Base-by-base conservation (phyloP, 106 monocot species). In the Dioscorea alata region DNA sequence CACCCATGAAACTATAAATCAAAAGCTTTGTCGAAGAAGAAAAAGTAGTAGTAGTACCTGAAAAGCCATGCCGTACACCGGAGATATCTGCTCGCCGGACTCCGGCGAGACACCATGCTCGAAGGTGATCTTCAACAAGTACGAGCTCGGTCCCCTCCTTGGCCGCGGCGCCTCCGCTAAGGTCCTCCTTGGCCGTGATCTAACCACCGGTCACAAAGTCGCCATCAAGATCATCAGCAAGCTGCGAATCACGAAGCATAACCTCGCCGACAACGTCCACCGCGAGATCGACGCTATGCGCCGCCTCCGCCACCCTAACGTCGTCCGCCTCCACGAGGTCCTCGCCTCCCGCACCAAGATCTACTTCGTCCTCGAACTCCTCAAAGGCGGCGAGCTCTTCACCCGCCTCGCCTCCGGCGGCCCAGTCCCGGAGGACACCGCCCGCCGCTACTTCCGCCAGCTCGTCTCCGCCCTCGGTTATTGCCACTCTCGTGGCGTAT, bases 161-260 rank as follows among this genome's bases (percentile, higher is more conserved):
- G 84, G 84, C 17, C 49, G 74, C 57, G 84, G 84, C 48, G 73
- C 73, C 10, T 76, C 60, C 65, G 76, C 84, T 12, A 66, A 69
- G 63, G 84, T 85, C 19, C 77, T 80, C 72, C 70, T 59, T 50
- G 77, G 80, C 18, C 68, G 76, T 22, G 48, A 78, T 73, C 33
- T 73, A 9, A 25, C 6, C 65, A 72, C 79, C 4, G 71, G 66
- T 50, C 77, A 63, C 2, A 66, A 60, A 74, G 85, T 89, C 25
- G 77, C 83, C 23, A 31, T 83, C 23, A 83, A 83, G 48, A 33
- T 61, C 14, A 57, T 83, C 23, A 8, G 42, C 18, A 82, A 73
- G 34, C 51, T 23, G 28, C 61, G 60, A 35, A 13, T 60, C 32
- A 8, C 33, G 51, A 14, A 16, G 34, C 5, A 22, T 9, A 57